Conservation (phyloP, 2,329 filamentous ascomycete genomes). For the Tricladium varicosporioides region DNA sequence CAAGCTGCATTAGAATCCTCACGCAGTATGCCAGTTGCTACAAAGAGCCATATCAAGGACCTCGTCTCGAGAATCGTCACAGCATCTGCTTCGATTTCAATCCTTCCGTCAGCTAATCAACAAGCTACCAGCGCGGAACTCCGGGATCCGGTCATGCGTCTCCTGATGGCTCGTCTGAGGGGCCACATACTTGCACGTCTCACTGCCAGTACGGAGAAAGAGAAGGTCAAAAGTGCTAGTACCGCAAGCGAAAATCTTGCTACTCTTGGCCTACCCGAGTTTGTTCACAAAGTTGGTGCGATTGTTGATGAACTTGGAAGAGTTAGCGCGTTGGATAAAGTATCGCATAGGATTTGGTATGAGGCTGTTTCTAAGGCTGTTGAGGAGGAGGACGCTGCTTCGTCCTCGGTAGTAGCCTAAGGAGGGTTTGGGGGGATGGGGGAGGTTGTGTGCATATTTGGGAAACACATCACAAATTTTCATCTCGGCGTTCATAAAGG, state of each 20-base stretch:
- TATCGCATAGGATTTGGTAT: constrained; percentile 69
- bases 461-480: no score
- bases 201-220: constrained; percentile 63
- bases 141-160: constrained; percentile 57
- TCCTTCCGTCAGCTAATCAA: constrained; percentile 1
- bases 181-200: constrained; percentile 65
- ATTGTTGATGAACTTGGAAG: constrained; percentile 67
- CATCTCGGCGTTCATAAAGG: no score
- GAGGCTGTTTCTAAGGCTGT: constrained; percentile 41
- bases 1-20: constrained; percentile 62
- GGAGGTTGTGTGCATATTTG: no score
- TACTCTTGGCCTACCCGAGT: constrained; percentile 69
- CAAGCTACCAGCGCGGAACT: constrained; percentile 35
- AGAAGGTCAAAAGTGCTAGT: constrained; percentile 68
- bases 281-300: constrained; percentile 65
- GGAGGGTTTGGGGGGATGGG: no score
- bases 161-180: constrained; percentile 66
- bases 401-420: no score
- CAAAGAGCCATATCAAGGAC: constrained; percentile 56
- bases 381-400: constrained; percentile 16
- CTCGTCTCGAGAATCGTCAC: constrained; percentile 54
- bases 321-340: constrained; percentile 65
- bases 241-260: constrained; percentile 69
- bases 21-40: constrained; percentile 62
- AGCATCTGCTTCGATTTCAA: constrained; percentile 20